Evolutionary conservation across 2,329 filamentous ascomycete genomes (phyloP).

Genomic region (Pseudocercospora cruenta): DNA sequence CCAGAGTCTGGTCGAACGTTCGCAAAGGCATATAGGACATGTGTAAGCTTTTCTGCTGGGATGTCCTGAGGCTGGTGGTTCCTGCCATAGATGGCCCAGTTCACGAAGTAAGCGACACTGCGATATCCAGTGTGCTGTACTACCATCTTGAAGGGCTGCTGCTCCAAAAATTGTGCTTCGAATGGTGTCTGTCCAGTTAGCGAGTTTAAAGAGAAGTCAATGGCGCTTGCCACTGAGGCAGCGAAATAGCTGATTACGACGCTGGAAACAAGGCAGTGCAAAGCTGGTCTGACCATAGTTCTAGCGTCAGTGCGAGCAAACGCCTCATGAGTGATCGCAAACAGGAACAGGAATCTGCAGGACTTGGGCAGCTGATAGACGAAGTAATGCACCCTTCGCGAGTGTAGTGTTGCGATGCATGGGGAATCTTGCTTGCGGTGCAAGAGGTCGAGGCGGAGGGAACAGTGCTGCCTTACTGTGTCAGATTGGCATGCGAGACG

Average conservation of each 20-base stretch:
- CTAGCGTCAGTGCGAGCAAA: slow-evolving; percentile 11
- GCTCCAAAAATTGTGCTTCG: background rate
- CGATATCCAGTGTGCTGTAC: slow-evolving; percentile 34
- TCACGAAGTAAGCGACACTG: slow-evolving; percentile 41
- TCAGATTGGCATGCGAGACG: background rate
- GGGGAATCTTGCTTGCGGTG: background rate
- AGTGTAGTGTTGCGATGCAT: background rate
- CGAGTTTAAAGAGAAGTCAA: slow-evolving; percentile 10
- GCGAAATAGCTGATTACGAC: slow-evolving; percentile 12
- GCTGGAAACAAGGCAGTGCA: slow-evolving; percentile 27
- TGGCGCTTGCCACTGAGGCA: slow-evolving; percentile 16
- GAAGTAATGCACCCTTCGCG: background rate
- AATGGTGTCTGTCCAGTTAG: slow-evolving; percentile 7
- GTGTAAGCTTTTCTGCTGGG: slow-evolving; percentile 78
- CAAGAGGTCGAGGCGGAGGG: background rate
- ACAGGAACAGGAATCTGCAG: background rate
- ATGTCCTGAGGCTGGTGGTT: slow-evolving; percentile 86
- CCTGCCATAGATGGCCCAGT: slow-evolving; percentile 45
- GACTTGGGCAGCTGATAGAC: background rate
- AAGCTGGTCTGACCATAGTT: slow-evolving; percentile 16
- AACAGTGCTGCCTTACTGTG: background rate
- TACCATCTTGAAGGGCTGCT: slow-evolving; percentile 16
- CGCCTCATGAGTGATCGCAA: background rate
- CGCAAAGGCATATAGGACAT: slow-evolving; percentile 89
- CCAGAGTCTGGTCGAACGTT: slow-evolving; percentile 79